Base-by-base conservation (phyloP, 2,329 filamentous ascomycete genomes). In the Fusarium sp. region DNA sequence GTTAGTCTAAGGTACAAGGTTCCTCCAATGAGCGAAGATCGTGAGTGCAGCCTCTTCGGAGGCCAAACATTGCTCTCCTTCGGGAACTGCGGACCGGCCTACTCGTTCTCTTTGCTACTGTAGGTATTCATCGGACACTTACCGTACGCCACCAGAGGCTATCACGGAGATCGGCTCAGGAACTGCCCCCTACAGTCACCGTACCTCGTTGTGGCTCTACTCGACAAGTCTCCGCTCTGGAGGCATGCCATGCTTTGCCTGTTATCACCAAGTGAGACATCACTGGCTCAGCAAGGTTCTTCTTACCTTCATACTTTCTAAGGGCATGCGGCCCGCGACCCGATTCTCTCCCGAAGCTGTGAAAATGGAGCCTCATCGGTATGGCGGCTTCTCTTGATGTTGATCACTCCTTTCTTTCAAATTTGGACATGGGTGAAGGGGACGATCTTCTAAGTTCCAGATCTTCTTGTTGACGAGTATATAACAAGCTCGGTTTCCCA, bases 21-120 rank as follows among this genome's bases (percentile, higher is more conserved):
- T 60, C 64, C 44, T 69, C 71, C 71, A 74, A 74, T 74, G 47
- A 50, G 44, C 58, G 37, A 57, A 43, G 43, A 54, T 57, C 50
- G 28, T 46, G 60, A 63, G 44, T 61, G 66, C 72, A 66, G 59
- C 71, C 68, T 69, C 64, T 65, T 69, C 68, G 64, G 72, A 74
- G 53, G 53, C 44, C 60, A 66, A 37, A 23, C 28, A 19, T 61
- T 47, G 38, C 30, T 57, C 53, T 53, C 46, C 50, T 63, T 63
- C 64, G 69, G 72, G 61, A 69, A 75, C 40, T 54, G 49, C 72
- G 72, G 72, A 71, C 72, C 72, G 72, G 43, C 25, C 50, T 58
- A 40, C 43, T 70, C 15, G 43, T 47, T 30, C 35, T 60, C 16
- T 59, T 43, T 43, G 35, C 33, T 61, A 35, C 38, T 49, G 43